Conservation (phyloP, 495 filamentous ascomycete genomes). For the Trichoderma reesei region DNA sequence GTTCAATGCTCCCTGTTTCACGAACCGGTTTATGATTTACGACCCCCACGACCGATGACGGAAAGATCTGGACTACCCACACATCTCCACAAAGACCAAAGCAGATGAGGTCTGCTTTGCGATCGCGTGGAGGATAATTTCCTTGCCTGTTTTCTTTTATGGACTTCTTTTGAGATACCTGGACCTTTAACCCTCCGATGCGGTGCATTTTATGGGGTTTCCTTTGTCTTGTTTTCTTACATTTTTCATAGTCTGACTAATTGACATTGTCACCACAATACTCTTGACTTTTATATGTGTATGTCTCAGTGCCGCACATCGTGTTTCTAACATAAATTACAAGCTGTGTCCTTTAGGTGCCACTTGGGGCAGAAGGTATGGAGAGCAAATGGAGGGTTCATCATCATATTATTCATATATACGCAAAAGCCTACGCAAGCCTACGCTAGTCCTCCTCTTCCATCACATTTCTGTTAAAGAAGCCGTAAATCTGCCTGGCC, state of each 20-base stretch:
- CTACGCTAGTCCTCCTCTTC: constrained; percentile 27
- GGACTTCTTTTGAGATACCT: background rate
- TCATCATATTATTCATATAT: too few species aligned
- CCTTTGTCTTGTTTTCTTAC: background rate
- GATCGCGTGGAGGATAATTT: background rate
- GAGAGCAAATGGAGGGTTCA: background rate
- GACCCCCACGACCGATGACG: background rate
- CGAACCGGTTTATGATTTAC: background rate
- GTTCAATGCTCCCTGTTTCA: background rate
- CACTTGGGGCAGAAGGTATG: background rate
- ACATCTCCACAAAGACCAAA: too few species aligned
- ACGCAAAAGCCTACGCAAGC: too few species aligned
- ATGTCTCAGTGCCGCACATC: background rate
- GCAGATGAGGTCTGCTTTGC: background rate
- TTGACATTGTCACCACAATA: background rate
- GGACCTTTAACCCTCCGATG: background rate
- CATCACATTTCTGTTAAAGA: constrained; percentile 75
- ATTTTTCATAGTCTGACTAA: background rate
- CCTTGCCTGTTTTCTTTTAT: background rate
- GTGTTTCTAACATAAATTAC: background rate
- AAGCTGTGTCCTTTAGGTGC: background rate
- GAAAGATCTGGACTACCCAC: background rate
- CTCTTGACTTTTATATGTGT: background rate
- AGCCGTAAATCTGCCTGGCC: constrained; percentile 64
- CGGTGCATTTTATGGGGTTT: background rate